Evolutionary conservation across 73 alveolate genomes (phyloP).

Genomic region (Diophrys appendiculata): DNA sequence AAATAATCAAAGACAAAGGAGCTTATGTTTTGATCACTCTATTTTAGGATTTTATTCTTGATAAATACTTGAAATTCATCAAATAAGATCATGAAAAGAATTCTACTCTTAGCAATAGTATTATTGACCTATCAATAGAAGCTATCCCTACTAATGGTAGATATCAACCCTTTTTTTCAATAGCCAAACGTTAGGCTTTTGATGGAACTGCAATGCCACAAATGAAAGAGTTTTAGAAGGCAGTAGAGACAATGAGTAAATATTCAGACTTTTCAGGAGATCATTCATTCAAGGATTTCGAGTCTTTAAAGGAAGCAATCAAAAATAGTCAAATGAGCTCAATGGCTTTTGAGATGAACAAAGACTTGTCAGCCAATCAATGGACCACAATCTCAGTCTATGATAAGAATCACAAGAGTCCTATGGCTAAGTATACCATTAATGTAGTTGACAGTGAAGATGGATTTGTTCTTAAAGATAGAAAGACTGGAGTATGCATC

Average conservation of each 20-base stretch:
- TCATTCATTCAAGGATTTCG: slow-evolving; percentile 7
- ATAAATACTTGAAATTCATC: slow-evolving; percentile 16
- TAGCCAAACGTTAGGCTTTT: not conserved
- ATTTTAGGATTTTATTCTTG: slow-evolving; percentile 28
- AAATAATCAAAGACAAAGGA: slow-evolving; percentile 28
- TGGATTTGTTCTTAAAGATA: slow-evolving; percentile 14
- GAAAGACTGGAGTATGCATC: slow-evolving; percentile 45
- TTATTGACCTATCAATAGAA: slow-evolving; percentile 32
- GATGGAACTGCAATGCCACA: slow-evolving; percentile 12
- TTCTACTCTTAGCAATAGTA: not conserved
- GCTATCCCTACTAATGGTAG: slow-evolving; percentile 16
- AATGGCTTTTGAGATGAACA: slow-evolving; percentile 3
- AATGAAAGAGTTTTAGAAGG: slow-evolving; percentile 19
- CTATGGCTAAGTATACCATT: slow-evolving; percentile 25
- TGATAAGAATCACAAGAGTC: slow-evolving; percentile 15
- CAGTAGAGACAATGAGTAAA: slow-evolving; percentile 12
- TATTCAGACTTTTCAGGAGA: slow-evolving; percentile 3
- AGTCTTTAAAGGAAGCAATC: slow-evolving; percentile 2
- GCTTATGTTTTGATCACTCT: slow-evolving; percentile 42
- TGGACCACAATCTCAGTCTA: slow-evolving; percentile 12
- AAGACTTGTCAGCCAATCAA: slow-evolving; percentile 19
- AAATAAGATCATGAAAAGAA: slow-evolving; percentile 27
- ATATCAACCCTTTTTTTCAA: slow-evolving; percentile 1
- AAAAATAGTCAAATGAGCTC: slow-evolving; percentile 18
- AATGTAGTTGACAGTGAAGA: slow-evolving; percentile 39